Percentiles rank a stretch among this genome's conserved stretches.
Conservation (phyloP, 805 yeast genomes). For the Cyberlindnera mississippiensis region DNA sequence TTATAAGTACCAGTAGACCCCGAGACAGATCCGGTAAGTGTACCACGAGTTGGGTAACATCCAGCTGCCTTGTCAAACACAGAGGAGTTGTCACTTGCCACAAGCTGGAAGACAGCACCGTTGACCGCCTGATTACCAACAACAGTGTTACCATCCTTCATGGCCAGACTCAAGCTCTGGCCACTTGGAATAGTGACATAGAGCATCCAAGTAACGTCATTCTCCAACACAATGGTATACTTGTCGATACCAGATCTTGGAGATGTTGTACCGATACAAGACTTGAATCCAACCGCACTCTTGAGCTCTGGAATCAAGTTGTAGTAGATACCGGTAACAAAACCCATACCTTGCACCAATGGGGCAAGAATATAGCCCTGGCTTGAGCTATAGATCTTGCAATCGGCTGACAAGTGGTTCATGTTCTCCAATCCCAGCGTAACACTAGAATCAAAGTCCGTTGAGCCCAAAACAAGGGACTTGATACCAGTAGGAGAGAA, state of each 20-base stretch:
- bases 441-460: slow-evolving; percentile 34
- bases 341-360: slow-evolving; percentile 78
- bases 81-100: slow-evolving; percentile 45
- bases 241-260: slow-evolving; percentile 44
- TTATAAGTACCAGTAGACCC: slow-evolving; percentile 38
- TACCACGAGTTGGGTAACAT: slow-evolving; percentile 47
- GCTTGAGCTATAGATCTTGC: slow-evolving; percentile 23
- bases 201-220: slow-evolving; percentile 61
- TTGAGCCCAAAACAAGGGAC: slow-evolving; percentile 50
- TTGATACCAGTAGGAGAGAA: slow-evolving; percentile 66
- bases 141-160: slow-evolving; percentile 35
- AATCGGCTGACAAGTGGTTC: slow-evolving; percentile 33
- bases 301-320: slow-evolving; percentile 49
- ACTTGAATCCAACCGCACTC: slow-evolving; percentile 63
- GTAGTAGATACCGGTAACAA: slow-evolving; percentile 63
- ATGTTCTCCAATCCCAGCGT: slow-evolving; percentile 29
- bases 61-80: slow-evolving; percentile 62
- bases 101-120: slow-evolving; percentile 57
- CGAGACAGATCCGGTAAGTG: slow-evolving; percentile 39
- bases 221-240: slow-evolving; percentile 50
- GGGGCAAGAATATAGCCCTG: slow-evolving; percentile 49
- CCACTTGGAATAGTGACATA: slow-evolving; percentile 49
- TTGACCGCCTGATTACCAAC: slow-evolving; percentile 40
- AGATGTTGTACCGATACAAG: slow-evolving; percentile 37
- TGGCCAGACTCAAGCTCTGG: slow-evolving; percentile 30